phyloP scores from a whole-genome alignment of 2,329 filamentous ascomycete genomes.

The Ceratocystis ficicola region DNA sequence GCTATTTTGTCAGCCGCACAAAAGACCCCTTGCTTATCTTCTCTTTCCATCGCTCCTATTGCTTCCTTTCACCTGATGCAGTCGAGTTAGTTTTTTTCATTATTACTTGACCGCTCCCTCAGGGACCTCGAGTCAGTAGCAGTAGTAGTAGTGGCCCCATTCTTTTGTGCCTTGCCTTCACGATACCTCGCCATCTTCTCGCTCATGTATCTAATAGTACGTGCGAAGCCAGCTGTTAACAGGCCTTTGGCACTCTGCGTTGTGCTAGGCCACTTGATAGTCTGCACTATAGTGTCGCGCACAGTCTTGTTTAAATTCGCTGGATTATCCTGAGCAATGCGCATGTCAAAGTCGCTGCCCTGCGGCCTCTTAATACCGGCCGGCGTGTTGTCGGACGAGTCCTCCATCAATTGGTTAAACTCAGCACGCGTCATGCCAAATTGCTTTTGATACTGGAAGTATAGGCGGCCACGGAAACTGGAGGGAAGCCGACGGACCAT shows the following conservation, averaged over 20 bases:
- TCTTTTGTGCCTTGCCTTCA: conserved; percentile 32
- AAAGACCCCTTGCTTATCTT: neutral
- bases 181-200: conserved; percentile 67
- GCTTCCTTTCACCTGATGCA: neutral
- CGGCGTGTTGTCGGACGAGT: conserved; percentile 58
- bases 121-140: neutral
- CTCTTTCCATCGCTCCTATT: neutral
- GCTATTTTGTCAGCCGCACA: neutral
- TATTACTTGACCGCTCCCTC: neutral
- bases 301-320: conserved; percentile 59
- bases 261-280: conserved; percentile 84
- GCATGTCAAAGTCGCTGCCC: conserved; percentile 73
- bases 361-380: conserved; percentile 58
- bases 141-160: neutral
- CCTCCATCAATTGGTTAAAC: conserved; percentile 73
- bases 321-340: conserved; percentile 60
- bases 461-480: conserved; percentile 75
- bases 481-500: conserved; percentile 89
- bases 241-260: conserved; percentile 75
- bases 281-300: conserved; percentile 66
- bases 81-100: neutral
- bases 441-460: conserved; percentile 89
- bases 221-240: conserved; percentile 61
- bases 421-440: conserved; percentile 73
- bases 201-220: conserved; percentile 60